phyloP scores from a whole-genome alignment of 805 yeast species.

The Saturnispora gosingensis region DNA sequence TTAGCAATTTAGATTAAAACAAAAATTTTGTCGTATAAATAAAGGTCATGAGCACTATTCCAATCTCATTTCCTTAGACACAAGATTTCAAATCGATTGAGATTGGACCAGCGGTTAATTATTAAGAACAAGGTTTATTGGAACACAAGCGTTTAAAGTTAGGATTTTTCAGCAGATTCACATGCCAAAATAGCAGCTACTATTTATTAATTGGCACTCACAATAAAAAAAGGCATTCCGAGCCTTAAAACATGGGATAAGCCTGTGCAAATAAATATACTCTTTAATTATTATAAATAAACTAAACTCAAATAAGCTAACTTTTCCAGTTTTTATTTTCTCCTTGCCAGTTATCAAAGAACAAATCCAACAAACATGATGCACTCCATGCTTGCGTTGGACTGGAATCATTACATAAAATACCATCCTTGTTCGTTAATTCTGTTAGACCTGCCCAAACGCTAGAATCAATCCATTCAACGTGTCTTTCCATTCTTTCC shows the following conservation, averaged over 20 bases:
- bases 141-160: too few species aligned
- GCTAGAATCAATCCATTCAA: constrained; percentile 61
- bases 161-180: too few species aligned
- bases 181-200: too few species aligned
- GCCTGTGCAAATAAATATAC: neutral
- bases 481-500: constrained; percentile 52
- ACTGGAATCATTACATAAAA: constrained; percentile 72
- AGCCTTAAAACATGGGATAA: neutral
- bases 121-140: too few species aligned
- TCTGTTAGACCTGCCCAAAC: constrained; percentile 94
- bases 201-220: too few species aligned
- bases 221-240: neutral
- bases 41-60: neutral
- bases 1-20: neutral
- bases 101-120: too few species aligned
- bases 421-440: constrained; percentile 83
- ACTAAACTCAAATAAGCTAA: neutral
- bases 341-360: constrained; percentile 47
- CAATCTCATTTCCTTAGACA: too few species aligned
- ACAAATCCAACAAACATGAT: constrained; percentile 74
- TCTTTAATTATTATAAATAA: neutral
- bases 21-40: neutral
- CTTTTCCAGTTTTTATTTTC: constrained; percentile 11
- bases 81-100: too few species aligned
- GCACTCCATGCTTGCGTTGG: constrained; percentile 98